phyloP scores from a whole-genome alignment of 208 protist genomes.

The Leishmania amazonensis region DNA sequence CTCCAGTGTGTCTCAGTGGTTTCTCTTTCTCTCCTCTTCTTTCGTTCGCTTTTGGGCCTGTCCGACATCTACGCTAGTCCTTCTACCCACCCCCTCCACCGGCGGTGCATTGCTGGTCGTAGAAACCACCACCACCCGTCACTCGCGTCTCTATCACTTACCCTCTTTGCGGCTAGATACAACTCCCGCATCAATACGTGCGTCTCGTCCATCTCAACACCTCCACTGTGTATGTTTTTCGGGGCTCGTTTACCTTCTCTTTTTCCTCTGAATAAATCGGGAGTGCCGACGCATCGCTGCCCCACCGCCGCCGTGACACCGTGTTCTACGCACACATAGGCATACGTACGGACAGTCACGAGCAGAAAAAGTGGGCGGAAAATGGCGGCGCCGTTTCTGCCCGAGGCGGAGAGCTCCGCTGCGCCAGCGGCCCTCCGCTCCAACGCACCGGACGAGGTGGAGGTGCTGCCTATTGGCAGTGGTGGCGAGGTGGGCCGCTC shows the following conservation, averaged over 20 bases:
- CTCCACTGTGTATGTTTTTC: background rate
- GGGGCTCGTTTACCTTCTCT: background rate
- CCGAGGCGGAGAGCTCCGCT: slow-evolving; percentile 14
- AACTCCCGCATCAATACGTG: background rate
- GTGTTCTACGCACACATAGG: background rate
- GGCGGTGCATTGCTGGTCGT: background rate
- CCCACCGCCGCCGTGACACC: background rate
- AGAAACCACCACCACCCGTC: no score
- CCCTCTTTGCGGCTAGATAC: background rate
- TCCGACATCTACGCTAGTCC: background rate
- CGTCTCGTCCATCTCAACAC: no score
- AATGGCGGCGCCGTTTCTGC: slow-evolving; percentile 23
- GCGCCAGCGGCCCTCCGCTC: slow-evolving; percentile 9
- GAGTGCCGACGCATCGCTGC: background rate
- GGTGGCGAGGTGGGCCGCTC: slow-evolving; percentile 98
- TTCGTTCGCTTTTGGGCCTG: no score
- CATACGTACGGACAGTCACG: background rate
- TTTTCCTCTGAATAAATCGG: background rate
- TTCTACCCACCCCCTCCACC: background rate
- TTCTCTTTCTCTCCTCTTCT: background rate
- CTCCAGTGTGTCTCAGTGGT: background rate
- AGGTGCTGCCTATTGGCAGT: slow-evolving; percentile 96
- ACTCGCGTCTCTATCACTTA: background rate
- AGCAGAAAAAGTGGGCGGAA: background rate
- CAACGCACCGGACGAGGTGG: slow-evolving; percentile 74